Evolutionary conservation across 106 monocot genomes (phyloP).

Genomic region (Cymbidium sinense): DNA sequence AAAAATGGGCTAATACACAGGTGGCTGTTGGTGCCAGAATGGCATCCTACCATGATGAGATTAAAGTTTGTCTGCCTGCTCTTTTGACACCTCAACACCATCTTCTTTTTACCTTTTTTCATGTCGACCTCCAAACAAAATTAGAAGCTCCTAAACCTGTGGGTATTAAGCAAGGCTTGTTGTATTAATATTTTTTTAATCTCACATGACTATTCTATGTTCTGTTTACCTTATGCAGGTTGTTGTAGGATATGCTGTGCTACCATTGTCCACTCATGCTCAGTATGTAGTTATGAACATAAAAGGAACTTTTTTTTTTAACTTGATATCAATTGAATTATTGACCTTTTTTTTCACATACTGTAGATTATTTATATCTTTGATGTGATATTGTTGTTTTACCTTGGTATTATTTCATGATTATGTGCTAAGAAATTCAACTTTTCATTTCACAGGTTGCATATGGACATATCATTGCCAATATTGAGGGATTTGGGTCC

Average conservation of each 20-base stretch:
- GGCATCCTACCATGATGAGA: conserved; percentile 92
- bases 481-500: conserved; percentile 83
- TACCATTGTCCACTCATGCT: conserved; percentile 73
- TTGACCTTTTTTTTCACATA: neutral
- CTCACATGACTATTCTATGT: neutral
- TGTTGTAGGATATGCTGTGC: conserved; percentile 84
- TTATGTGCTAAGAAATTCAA: neutral
- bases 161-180: conserved; percentile 11
- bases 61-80: conserved; percentile 82
- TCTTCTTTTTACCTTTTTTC: conserved; percentile 88
- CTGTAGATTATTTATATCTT: neutral
- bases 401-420: neutral
- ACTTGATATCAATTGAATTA: neutral
- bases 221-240: conserved; percentile 47
- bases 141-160: conserved; percentile 98
- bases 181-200: neutral
- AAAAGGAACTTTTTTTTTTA: neutral
- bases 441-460: conserved; percentile 41
- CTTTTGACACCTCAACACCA: conserved; percentile 92
- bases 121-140: conserved; percentile 94
- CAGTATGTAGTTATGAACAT: conserved; percentile 55
- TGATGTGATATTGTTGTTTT: neutral
- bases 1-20: conserved; percentile 90
- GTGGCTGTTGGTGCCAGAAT: conserved; percentile 77
- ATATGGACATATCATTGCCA: conserved; percentile 73